phyloP scores from a whole-genome alignment of 371 early-diverging fungal genomes.

The Amoeboaphelidium protococcarum region DNA sequence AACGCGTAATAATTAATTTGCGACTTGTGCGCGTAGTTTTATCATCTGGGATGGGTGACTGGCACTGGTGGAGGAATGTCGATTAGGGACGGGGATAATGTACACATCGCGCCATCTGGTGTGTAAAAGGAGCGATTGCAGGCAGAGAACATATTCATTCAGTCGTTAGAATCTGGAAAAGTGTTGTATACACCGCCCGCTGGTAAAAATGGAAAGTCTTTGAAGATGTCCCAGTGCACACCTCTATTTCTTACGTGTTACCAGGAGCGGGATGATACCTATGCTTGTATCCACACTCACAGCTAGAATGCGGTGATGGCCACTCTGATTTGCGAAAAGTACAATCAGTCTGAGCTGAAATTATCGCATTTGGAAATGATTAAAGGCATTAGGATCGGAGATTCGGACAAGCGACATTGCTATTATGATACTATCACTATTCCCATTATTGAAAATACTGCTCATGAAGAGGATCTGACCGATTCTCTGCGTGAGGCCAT shows the following conservation, averaged over 20 bases:
- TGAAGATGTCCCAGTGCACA: constrained; percentile 47
- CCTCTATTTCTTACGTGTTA: constrained; percentile 84
- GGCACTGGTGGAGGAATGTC: constrained; percentile 86
- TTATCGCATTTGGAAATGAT: constrained; percentile 96
- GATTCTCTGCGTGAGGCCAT: constrained; percentile 77
- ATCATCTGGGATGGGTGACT: constrained; percentile 76
- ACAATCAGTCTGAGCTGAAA: constrained; percentile 42
- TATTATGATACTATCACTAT: constrained; percentile 45
- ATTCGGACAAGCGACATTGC: constrained; percentile 10
- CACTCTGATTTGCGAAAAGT: constrained; percentile 38
- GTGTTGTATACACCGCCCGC: constrained; percentile 37
- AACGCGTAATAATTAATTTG: constrained; percentile 47
- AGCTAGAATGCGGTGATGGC: constrained; percentile 83
- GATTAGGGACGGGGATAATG: constrained; percentile 39
- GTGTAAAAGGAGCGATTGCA: constrained; percentile 85
- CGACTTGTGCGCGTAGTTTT: constrained; percentile 69
- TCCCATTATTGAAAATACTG: constrained; percentile 87
- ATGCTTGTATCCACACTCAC: constrained; percentile 88
- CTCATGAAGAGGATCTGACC: constrained; percentile 73
- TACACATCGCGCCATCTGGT: constrained; percentile 78
- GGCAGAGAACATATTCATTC: constrained; percentile 56
- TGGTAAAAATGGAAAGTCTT: constrained; percentile 30
- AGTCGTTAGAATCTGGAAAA: constrained; percentile 26
- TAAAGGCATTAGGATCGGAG: constrained; percentile 72
- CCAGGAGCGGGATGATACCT: constrained; percentile 45